Evolutionary conservation across 2,329 filamentous ascomycete species (phyloP).

Genomic region (Stagonosporopsis vannaccii): DNA sequence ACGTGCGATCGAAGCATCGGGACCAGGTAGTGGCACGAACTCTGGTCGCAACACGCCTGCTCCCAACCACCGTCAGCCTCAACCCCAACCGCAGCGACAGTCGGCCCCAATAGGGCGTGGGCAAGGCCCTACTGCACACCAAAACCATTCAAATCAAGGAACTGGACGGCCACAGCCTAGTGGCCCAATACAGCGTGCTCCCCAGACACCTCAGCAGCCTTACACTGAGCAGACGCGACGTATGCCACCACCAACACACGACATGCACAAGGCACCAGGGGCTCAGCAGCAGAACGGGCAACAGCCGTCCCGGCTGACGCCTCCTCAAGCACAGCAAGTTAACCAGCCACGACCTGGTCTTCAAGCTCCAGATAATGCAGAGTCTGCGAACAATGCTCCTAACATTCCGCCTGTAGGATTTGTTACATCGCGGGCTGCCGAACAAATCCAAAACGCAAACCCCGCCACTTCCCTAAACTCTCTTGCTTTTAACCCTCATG

Average conservation of each 20-base stretch:
- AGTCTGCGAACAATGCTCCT: conserved; percentile 22
- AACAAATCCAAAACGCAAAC: conserved; percentile 48
- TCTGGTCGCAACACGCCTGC: conserved; percentile 34
- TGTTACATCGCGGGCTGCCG: conserved; percentile 55
- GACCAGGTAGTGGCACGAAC: conserved; percentile 19
- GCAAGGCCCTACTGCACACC: conserved; percentile 32
- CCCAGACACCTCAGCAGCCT: conserved; percentile 38
- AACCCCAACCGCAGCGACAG: conserved; percentile 32
- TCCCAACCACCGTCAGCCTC: conserved; percentile 28
- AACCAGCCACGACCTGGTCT: conserved; percentile 25
- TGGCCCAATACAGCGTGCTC: conserved; percentile 37
- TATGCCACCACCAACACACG: conserved; percentile 32
- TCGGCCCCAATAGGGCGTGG: conserved; percentile 32
- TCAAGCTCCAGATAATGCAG: conserved; percentile 16
- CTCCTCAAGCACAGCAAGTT: conserved; percentile 34
- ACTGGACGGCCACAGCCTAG: conserved; percentile 28
- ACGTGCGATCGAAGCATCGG: conserved; percentile 22
- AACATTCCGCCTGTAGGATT: conserved; percentile 51
- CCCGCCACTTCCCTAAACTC: conserved; percentile 40
- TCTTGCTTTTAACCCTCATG: conserved; percentile 58
- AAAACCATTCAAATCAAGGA: conserved; percentile 36
- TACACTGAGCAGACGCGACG: conserved; percentile 31
- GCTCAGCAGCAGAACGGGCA: conserved; percentile 33
- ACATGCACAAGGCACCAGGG: conserved; percentile 26
- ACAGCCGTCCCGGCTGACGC: conserved; percentile 27